Evolutionary conservation across 2,329 filamentous ascomycete genomes (phyloP).

Genomic region (Hirsutella rhossiliensis): DNA sequence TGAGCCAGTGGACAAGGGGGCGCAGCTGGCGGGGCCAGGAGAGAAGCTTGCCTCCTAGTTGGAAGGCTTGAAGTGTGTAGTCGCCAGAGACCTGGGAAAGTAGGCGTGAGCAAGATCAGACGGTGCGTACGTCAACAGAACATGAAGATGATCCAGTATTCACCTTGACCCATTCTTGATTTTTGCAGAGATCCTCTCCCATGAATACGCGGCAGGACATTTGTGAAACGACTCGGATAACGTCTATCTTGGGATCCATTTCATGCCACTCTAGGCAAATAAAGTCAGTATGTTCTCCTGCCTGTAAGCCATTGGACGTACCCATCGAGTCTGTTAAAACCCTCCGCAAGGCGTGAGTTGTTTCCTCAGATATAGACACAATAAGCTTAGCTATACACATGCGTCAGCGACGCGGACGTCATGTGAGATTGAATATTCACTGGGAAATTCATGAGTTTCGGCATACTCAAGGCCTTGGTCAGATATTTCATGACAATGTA

Average conservation of each 20-base stretch:
- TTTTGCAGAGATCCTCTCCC: neutral
- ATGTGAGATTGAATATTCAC: too few relatives aligned
- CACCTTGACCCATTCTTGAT: neutral
- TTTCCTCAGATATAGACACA: neutral
- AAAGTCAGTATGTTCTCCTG: neutral
- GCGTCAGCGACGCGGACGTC: too few relatives aligned
- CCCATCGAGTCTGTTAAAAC: neutral
- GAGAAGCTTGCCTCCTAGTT: neutral
- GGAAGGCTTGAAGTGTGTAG: neutral
- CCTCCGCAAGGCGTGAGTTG: neutral
- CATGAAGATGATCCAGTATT: neutral
- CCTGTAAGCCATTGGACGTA: neutral
- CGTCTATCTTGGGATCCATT: neutral
- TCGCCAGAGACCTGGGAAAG: neutral
- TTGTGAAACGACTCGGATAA: neutral
- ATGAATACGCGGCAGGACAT: neutral
- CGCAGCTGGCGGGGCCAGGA: neutral
- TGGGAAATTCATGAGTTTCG: neutral
- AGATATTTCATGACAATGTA: neutral
- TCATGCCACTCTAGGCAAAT: neutral
- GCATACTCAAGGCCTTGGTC: neutral
- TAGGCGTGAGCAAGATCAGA: neutral
- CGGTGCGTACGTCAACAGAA: neutral
- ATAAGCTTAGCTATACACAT: neutral
- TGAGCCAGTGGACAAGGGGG: neutral